A percentile compares a stretch with the other conserved stretches of the same genome.
phyloP scores from a whole-genome alignment of 1,139 yeast genomes.

The Waltiozyma sp. region DNA sequence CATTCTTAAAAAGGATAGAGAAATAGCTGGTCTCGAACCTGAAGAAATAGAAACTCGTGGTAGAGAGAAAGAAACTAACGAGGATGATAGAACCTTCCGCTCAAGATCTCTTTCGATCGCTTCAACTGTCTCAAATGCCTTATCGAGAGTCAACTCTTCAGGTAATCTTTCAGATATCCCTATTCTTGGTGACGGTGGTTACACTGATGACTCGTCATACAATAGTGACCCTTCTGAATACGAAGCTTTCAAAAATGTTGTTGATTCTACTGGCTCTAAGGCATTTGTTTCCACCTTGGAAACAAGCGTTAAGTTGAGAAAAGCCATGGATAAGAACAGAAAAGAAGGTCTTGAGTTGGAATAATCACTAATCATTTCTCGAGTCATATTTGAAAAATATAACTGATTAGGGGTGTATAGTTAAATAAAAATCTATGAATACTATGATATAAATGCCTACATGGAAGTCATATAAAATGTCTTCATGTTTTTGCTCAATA shows the following conservation, averaged over 20 bases:
- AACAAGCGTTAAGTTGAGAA: slow-evolving; percentile 11
- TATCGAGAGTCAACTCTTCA: slow-evolving; percentile 27
- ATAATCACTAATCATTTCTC: not conserved
- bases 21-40: too few species aligned
- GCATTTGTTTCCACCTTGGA: slow-evolving; percentile 1
- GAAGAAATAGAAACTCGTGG: slow-evolving; percentile 5
- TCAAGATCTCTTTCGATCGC: slow-evolving; percentile 20
- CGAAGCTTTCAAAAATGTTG: slow-evolving; percentile 4
- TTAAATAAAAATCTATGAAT: too few species aligned
- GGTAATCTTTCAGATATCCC: slow-evolving; percentile 28
- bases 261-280: slow-evolving; percentile 1
- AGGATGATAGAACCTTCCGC: not conserved
- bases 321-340: slow-evolving; percentile 6
- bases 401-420: too few species aligned
- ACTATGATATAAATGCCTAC: too few species aligned
- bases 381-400: too few species aligned
- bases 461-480: too few species aligned
- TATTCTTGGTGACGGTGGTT: slow-evolving; percentile 22
- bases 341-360: slow-evolving; percentile 1
- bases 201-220: slow-evolving; percentile 4
- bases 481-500: too few species aligned
- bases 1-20: too few species aligned
- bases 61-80: slow-evolving; percentile 1
- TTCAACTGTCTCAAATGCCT: slow-evolving; percentile 22
- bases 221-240: slow-evolving; percentile 6